A percentile compares a stretch with the other conserved stretches of the same genome.
phyloP scores from a whole-genome alignment of 192 early-diverging fungal species.

The Backusella tarrabulga region DNA sequence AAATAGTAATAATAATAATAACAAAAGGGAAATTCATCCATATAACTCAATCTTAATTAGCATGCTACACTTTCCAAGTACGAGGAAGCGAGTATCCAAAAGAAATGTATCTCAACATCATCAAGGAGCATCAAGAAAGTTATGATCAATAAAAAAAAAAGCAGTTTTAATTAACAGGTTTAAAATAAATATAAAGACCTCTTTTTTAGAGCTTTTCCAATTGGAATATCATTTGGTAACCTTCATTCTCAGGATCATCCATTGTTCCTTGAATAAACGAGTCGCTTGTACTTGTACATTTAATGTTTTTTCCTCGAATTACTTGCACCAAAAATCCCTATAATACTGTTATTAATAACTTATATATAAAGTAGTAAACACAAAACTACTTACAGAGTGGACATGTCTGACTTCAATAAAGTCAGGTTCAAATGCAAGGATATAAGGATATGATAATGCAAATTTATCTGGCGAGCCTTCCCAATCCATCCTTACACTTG shows the following conservation, averaged over 20 bases:
- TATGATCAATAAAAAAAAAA: constrained; percentile 3
- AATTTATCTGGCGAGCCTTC: constrained; percentile 83
- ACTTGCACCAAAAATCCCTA: constrained; percentile 54
- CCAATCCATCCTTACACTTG: constrained; percentile 83
- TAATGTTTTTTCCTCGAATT: constrained; percentile 58
- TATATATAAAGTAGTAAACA: constrained; percentile 12
- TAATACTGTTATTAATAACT: neutral
- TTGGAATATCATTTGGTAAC: constrained; percentile 35
- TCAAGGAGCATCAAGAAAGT: constrained; percentile 9
- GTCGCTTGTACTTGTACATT: constrained; percentile 51
- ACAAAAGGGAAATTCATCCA: neutral
- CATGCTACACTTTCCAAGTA: constrained; percentile 20
- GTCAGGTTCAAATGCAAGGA: constrained; percentile 86
- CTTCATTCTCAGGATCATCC: constrained; percentile 37
- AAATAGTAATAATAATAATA: neutral
- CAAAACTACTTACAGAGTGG: constrained; percentile 63
- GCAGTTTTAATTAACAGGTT: neutral
- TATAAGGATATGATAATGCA: constrained; percentile 77
- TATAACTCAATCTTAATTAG: neutral
- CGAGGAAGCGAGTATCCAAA: constrained; percentile 25
- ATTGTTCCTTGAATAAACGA: constrained; percentile 50
- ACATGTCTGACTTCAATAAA: constrained; percentile 91
- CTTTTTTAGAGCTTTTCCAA: constrained; percentile 3
- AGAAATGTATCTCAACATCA: constrained; percentile 17
- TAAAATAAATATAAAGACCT: neutral